A percentile compares a stretch with the other conserved stretches of the same genome.
phyloP scores from a whole-genome alignment of 2,329 filamentous ascomycete genomes.

The Cordyceps militaris region DNA sequence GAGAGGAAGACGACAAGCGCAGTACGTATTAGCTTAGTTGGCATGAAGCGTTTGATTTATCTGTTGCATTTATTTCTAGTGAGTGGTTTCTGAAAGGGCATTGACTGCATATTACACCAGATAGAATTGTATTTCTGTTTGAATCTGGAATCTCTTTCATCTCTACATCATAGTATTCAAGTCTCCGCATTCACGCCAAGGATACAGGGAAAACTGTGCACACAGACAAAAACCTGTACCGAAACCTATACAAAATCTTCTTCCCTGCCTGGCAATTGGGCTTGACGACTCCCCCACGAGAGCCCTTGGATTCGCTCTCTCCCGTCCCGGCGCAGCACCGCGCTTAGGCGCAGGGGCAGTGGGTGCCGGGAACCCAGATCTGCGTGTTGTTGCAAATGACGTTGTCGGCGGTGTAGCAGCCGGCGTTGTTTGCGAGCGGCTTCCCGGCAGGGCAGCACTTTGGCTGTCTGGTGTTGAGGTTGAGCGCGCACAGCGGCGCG shows the following conservation, averaged over 20 bases:
- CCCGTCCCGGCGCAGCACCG: neutral
- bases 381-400: conserved; percentile 2
- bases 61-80: no score
- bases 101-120: no score
- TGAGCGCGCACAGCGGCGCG: neutral
- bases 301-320: no score
- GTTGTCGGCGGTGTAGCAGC: neutral
- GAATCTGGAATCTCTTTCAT: no score
- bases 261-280: neutral
- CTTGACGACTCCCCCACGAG: neutral
- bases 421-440: conserved; percentile 1
- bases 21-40: neutral
- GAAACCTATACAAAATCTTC: neutral
- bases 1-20: neutral
- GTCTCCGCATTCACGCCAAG: conserved; percentile 1
- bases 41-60: no score
- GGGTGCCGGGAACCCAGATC: conserved; percentile 2
- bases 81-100: no score
- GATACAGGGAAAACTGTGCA: conserved; percentile 3
- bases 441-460: neutral
- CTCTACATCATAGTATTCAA: no score
- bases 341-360: neutral
- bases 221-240: conserved; percentile 1
- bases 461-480: neutral
- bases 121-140: no score